A percentile compares a stretch with the other conserved stretches of the same genome.
These are phyloP conservation scores for Arachis stenosperma DNA, from an alignment of 306 rosid species.

Conservation along the genomic window DNA sequence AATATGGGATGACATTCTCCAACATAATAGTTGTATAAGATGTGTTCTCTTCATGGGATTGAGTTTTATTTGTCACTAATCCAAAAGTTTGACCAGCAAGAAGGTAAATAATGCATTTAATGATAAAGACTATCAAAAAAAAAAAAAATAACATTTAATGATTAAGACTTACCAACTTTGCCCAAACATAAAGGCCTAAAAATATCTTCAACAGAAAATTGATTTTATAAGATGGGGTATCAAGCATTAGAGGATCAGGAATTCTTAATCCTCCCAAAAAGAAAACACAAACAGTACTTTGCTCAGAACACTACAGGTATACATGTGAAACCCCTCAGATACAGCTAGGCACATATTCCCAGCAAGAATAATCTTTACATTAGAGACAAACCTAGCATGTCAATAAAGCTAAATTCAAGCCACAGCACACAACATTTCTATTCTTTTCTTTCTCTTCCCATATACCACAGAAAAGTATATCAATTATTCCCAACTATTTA, in stretches of 20 bases:
- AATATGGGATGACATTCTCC: not conserved
- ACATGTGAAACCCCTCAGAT: not conserved
- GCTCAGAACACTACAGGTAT: not conserved
- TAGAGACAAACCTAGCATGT: slow-evolving; percentile 21
- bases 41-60: not conserved
- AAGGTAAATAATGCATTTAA: slow-evolving; percentile 22
- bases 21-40: not conserved
- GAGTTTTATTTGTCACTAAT: not conserved
- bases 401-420: slow-evolving; percentile 26
- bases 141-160: slow-evolving; percentile 4
- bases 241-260: slow-evolving; percentile 5
- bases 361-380: slow-evolving; percentile 9
- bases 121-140: not conserved
- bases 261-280: slow-evolving; percentile 10
- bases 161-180: not conserved
- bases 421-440: slow-evolving; percentile 12
- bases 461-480: slow-evolving; percentile 26
- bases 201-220: slow-evolving; percentile 3
- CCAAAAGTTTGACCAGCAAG: not conserved
- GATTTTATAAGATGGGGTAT: not conserved
- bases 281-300: slow-evolving; percentile 13
- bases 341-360: not conserved
- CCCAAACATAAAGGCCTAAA: not conserved
- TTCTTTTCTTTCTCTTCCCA: slow-evolving; percentile 21
- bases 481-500: slow-evolving; percentile 33